Percentiles rank a stretch among this genome's conserved stretches.
These are phyloP conservation scores for Botrytis elliptica DNA, from an alignment of 2,329 filamentous ascomycete species.

Conservation along the genomic window DNA sequence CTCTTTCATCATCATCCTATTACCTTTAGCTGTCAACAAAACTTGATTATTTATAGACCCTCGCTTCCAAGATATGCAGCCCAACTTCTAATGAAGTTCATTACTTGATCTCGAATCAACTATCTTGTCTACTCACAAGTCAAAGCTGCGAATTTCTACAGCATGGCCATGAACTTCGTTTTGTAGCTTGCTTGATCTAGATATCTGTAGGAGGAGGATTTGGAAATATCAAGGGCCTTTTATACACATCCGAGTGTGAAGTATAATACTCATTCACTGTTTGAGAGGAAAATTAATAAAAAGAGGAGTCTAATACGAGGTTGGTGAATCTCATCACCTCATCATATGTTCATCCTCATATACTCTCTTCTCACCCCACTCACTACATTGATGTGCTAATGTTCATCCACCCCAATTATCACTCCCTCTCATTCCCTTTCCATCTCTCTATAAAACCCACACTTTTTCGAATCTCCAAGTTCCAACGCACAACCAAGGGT, in stretches of 20 bases:
- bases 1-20: neutral
- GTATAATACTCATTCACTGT: too few species aligned
- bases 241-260: neutral
- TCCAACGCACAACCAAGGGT: too few species aligned
- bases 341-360: too few species aligned
- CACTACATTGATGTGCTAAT: neutral
- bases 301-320: too few species aligned
- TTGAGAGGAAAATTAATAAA: too few species aligned
- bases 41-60: accelerated
- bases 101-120: neutral
- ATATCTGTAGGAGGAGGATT: neutral
- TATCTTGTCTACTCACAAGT: neutral
- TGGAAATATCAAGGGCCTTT: neutral
- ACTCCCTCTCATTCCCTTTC: neutral
- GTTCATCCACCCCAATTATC: neutral
- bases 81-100: neutral
- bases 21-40: neutral
- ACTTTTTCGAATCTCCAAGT: too few species aligned
- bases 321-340: too few species aligned
- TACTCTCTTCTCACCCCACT: neutral
- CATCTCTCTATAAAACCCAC: neutral
- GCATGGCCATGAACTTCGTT: too few species aligned
- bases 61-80: neutral
- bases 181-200: too few species aligned
- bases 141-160: neutral